Percentiles rank a stretch among this genome's conserved stretches.
Conservation (phyloP, 2,329 filamentous ascomycete species). For the Cladosporium sp. region DNA sequence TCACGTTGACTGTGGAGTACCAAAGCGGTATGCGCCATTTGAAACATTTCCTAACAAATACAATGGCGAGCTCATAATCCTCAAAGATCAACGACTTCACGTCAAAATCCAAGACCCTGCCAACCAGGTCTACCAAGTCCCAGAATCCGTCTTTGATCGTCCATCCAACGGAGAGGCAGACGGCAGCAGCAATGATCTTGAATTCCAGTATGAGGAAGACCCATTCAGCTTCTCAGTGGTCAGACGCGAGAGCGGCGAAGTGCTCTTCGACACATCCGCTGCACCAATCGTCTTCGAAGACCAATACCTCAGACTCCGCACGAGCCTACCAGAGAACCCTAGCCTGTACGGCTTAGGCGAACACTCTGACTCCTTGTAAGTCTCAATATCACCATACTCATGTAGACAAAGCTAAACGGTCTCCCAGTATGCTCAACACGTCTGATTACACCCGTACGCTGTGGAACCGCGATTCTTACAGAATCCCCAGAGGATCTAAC, state of each 20-base stretch:
- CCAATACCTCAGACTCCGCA: slow-evolving; percentile 70
- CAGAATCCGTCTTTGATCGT: slow-evolving; percentile 62
- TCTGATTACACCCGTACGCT: slow-evolving; percentile 66
- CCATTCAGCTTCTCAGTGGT: slow-evolving; percentile 66
- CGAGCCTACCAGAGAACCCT: slow-evolving; percentile 61
- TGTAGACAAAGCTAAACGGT: slow-evolving; percentile 6
- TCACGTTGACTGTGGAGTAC: slow-evolving; percentile 58
- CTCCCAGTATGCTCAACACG: slow-evolving; percentile 48
- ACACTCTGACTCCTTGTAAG: slow-evolving; percentile 58
- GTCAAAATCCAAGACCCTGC: slow-evolving; percentile 67
- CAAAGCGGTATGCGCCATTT: slow-evolving; percentile 47
- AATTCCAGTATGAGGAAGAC: slow-evolving; percentile 49
- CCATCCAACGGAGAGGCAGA: slow-evolving; percentile 37
- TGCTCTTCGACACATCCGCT: slow-evolving; percentile 66
- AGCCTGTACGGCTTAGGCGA: slow-evolving; percentile 76
- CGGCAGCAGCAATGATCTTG: slow-evolving; percentile 42
- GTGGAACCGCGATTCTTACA: slow-evolving; percentile 64
- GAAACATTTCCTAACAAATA: not conserved
- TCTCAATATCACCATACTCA: not conserved
- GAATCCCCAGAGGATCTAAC: slow-evolving; percentile 57
- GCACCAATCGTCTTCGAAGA: slow-evolving; percentile 67
- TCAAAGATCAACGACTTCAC: slow-evolving; percentile 54
- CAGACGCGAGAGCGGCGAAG: slow-evolving; percentile 52
- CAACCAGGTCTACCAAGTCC: slow-evolving; percentile 70
- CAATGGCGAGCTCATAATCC: slow-evolving; percentile 2